phyloP scores from a whole-genome alignment of 768 basidiomycete species.

The Peribolospora baueri region DNA sequence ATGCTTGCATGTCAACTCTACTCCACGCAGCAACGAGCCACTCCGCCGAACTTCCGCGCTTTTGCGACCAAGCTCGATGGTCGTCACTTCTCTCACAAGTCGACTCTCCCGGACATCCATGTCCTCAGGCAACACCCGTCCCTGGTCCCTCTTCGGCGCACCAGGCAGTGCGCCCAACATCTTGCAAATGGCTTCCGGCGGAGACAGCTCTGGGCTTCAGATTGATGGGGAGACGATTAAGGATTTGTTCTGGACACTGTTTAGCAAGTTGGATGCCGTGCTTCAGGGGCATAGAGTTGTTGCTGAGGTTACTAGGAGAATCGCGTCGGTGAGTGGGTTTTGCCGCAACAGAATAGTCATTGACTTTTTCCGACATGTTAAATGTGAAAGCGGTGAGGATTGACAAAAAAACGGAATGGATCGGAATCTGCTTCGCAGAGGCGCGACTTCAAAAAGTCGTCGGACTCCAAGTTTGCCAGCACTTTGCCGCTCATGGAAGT shows the following conservation, averaged over 20 bases:
- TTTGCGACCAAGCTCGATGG: background rate
- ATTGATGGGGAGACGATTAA: constrained; percentile 60
- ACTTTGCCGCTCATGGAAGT: constrained; percentile 58
- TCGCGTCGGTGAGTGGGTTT: constrained; percentile 49
- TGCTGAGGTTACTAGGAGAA: constrained; percentile 70
- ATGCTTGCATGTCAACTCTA: background rate
- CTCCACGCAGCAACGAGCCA: background rate
- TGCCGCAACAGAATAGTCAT: too few relatives aligned
- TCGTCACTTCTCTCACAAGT: background rate
- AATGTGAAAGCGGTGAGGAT: background rate
- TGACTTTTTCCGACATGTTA: background rate
- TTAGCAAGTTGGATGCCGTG: constrained; percentile 83
- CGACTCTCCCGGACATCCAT: background rate
- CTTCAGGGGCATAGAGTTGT: constrained; percentile 70
- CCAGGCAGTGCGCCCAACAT: background rate
- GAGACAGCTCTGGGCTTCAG: constrained; percentile 45
- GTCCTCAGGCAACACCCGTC: background rate
- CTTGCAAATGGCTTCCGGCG: background rate
- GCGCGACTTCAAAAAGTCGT: constrained; percentile 70
- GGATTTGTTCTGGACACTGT: constrained; percentile 92
- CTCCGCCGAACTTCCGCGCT: background rate
- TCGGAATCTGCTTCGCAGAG: constrained; percentile 29
- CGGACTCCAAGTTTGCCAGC: constrained; percentile 45
- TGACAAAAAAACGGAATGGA: background rate
- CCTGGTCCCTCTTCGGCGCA: background rate